Evolutionary conservation across 306 rosid genomes (phyloP).

Genomic region (Alnus rubra): DNA sequence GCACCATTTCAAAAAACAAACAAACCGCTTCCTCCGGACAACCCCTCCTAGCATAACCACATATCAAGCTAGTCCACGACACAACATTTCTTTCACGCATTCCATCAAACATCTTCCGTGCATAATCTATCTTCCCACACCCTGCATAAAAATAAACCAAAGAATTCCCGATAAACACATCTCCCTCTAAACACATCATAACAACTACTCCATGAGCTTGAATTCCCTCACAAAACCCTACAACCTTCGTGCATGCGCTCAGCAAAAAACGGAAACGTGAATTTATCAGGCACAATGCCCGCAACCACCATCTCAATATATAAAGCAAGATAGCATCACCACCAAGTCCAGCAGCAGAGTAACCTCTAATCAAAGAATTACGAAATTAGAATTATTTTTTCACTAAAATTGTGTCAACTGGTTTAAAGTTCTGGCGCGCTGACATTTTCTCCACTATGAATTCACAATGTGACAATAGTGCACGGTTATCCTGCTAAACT

Average conservation of each 20-base stretch:
- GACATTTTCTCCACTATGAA: too few relatives aligned
- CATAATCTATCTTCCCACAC: conserved; percentile 48
- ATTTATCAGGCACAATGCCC: conserved; percentile 69
- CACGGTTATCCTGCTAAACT: conserved; percentile 7
- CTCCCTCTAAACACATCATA: conserved; percentile 63
- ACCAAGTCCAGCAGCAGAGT: conserved; percentile 55
- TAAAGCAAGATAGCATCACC: conserved; percentile 50
- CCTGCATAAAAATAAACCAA: conserved; percentile 66
- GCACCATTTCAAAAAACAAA: conserved; percentile 73
- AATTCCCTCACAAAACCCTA: conserved; percentile 54
- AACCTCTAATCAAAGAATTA: conserved; percentile 62
- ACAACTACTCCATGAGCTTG: conserved; percentile 62
- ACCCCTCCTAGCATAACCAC: conserved; percentile 60
- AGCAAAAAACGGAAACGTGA: conserved; percentile 62
- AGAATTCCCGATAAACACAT: conserved; percentile 62
- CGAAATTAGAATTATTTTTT: too few relatives aligned
- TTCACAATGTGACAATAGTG: conserved; percentile 5
- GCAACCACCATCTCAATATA: conserved; percentile 46
- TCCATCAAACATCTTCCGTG: conserved; percentile 64
- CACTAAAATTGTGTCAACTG: too few relatives aligned
- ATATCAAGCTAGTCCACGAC: conserved; percentile 88
- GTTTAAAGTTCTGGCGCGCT: too few relatives aligned
- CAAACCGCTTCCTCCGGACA: conserved; percentile 56
- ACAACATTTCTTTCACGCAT: conserved; percentile 77
- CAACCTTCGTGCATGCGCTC: conserved; percentile 58